Evolutionary conservation across 2,329 filamentous ascomycete genomes (phyloP), one percentile per base, ranked within the genome.

Genomic region (Exophiala mesophila): DNA sequence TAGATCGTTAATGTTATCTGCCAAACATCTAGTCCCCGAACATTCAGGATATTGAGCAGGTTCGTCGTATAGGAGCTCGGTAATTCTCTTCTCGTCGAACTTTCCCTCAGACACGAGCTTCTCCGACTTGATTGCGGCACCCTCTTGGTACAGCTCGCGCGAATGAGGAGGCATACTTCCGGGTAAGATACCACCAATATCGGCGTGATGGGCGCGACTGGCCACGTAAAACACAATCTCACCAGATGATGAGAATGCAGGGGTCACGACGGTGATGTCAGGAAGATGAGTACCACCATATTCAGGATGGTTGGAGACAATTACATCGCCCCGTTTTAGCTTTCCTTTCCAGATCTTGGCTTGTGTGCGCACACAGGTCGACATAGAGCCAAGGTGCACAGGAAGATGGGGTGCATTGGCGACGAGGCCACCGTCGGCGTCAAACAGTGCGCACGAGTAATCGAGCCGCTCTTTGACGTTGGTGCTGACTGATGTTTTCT

Each of bases 141-240:
- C 80, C 61, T 83, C 80, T 56, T 83, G 76, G 58, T 68, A 80
- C 3, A 83, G 69, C 50, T 78, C 74, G 16, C 77, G 75, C 0
- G 81, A 85, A 48, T 84, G 78, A 2, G 85, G 82, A 78, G 87
- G 87, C 87, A 92, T 92, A 1, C 81, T 86, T 0, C 86, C 86
- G 0, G 86, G 84, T 0, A 88, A 71, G 32, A 89, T 88, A 6
- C 87, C 87, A 8, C 87, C 87, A 50, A 92, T 90, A 56, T 92
- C 85, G 7, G 85, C 85, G 55, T 90, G 85, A 59, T 92, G 85
- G 0, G 85, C 85, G 26, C 85, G 76, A 3, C 83, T 87, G 0
- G 85, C 85, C 1, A 87, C 85, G 49, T 88, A 90, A 63, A 90
- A 90, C 41, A 89, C 73, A 45, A 90, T 88, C 12, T 82, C 76